These are phyloP conservation scores for Fusarium sp. DNA, from an alignment of 2,329 filamentous ascomycete genomes.

Conservation along the genomic window DNA sequence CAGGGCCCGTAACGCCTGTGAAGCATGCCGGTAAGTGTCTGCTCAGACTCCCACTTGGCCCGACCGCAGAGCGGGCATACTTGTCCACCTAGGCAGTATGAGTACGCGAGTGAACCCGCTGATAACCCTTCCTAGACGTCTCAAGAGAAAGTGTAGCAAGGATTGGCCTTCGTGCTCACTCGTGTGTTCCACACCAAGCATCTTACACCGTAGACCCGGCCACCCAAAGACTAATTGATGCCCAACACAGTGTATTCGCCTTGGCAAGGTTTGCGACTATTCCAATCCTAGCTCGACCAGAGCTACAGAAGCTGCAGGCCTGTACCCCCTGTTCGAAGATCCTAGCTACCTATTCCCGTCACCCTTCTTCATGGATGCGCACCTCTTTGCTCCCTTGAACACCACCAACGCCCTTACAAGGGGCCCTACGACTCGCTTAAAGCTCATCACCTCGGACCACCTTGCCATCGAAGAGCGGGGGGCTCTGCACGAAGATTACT, in stretches of 20 bases:
- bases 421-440: neutral
- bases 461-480: neutral
- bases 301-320: neutral
- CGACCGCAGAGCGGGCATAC: neutral
- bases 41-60: neutral
- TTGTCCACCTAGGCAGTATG: neutral
- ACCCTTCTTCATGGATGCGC: conserved; percentile 30
- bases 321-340: neutral
- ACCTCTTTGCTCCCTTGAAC: conserved; percentile 10
- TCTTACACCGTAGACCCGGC: neutral
- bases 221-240: neutral
- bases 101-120: neutral
- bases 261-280: conserved; percentile 11
- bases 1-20: conserved; percentile 3
- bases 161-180: conserved; percentile 33
- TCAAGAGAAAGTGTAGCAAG: conserved; percentile 33
- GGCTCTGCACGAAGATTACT: conserved; percentile 11
- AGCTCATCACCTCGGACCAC: neutral
- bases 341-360: conserved; percentile 6
- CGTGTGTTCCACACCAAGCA: conserved; percentile 9
- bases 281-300: neutral
- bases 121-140: conserved; percentile 13
- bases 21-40: conserved; percentile 15
- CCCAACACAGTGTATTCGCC: conserved; percentile 7
- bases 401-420: neutral